Conservation (phyloP, 768 basidiomycete species). For the Pleurotus pulmonarius region DNA sequence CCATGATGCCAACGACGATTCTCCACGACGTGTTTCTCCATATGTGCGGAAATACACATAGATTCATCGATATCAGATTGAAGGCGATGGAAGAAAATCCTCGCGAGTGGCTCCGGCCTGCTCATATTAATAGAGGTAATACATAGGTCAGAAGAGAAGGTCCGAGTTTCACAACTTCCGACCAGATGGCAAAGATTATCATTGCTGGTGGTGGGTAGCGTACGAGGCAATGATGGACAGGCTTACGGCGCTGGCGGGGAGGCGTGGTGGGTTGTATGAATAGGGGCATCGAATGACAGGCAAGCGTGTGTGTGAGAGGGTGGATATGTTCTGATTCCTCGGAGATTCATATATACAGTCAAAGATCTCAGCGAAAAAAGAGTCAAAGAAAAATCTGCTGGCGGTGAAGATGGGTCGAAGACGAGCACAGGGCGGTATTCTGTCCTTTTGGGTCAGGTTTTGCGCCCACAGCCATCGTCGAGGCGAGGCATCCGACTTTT, state of each 20-base stretch:
- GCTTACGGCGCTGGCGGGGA: too few relatives aligned
- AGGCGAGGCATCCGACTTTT: conserved; percentile 1
- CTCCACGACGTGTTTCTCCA: neutral
- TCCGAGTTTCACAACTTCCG: too few relatives aligned
- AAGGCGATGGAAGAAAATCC: neutral
- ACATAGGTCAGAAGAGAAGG: too few relatives aligned
- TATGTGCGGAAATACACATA: conserved; percentile 2
- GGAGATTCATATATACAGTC: neutral
- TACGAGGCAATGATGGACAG: too few relatives aligned
- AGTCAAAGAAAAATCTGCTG: too few relatives aligned
- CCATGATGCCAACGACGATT: neutral
- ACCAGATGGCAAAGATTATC: too few relatives aligned
- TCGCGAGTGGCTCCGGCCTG: neutral
- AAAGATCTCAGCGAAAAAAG: too few relatives aligned
- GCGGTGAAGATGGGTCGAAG: too few relatives aligned
- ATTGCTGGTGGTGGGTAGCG: too few relatives aligned
- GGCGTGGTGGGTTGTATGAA: neutral
- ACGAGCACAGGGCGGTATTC: too few relatives aligned
- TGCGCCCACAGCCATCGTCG: neutral
- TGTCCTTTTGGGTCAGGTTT: too few relatives aligned
- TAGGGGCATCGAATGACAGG: neutral
- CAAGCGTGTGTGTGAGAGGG: neutral
- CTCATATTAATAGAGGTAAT: neutral
- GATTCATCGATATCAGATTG: neutral
- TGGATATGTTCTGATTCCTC: neutral